Evolutionary conservation across 306 rosid genomes (phyloP), one percentile per base, ranked within the genome.

Genomic region (Gastrolobium bilobum): DNA sequence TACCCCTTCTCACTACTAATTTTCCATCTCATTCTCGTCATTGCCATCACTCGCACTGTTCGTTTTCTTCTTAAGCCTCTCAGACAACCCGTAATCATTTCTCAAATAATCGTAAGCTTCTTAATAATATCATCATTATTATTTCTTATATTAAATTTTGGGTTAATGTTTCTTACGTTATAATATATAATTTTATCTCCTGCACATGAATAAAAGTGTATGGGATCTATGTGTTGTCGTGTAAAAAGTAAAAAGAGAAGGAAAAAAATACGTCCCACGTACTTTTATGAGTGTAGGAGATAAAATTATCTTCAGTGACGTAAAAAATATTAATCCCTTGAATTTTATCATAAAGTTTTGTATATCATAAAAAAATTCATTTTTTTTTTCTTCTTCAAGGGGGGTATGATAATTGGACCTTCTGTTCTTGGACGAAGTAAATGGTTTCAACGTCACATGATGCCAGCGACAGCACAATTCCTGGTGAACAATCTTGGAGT

Each of bases 351-450:
- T 20, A 1, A 20, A 20, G 26, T 20, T 20, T 20, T 20, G 26
- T 20, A 20, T 20, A 20, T 20, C 26, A 20, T 20, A 20, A 20
- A 20, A 20, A 20, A 20, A 20, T 20, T 20, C 26, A 20, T 20
- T 20, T 20, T 20, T 20, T 20, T 20, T 20, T 20, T 20, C 26
- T n/a, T 47, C 50, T 37, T 2, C n/a, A 63, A 94, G 99, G 97
- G 91, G 20, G 99, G 97, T 6, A 85, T 92, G 2, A 64, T 94
- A 38, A 2, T 94, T 50, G 99, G 97, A 46, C 97, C 99, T n/a
- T 82, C 95, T 0, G 75, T 91, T 71, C 67, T 94, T 7, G 91
- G 93, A 5, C 84, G 80, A 61, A 76, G 30, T 69, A 70, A 43
- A 77, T 85, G 80, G 77, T 87, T 80, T 63, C 42, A 15, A 9